Conservation (phyloP, 2,329 filamentous ascomycete species). For the Lachnellula hyalina region DNA sequence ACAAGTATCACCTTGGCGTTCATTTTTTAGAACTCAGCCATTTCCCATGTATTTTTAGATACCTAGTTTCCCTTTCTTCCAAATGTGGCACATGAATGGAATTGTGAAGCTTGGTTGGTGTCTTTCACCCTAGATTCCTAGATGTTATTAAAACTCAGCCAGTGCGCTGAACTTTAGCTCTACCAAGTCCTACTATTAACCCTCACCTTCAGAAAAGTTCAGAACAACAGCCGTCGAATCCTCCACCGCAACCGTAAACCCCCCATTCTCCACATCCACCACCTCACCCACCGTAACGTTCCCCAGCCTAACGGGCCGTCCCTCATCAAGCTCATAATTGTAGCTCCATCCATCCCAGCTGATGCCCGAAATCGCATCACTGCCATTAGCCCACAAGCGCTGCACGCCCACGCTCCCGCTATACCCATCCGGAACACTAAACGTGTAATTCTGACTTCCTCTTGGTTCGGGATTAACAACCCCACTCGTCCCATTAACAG, state of each 20-base stretch:
- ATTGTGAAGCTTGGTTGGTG: too few species aligned
- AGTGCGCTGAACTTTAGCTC: too few species aligned
- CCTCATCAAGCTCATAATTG: constrained; percentile 52
- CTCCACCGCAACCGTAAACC: constrained; percentile 34
- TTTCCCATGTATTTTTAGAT: too few species aligned
- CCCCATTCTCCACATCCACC: constrained; percentile 34
- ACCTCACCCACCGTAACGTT: constrained; percentile 52
- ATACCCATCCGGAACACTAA: constrained; percentile 31
- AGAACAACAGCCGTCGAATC: constrained; percentile 37
- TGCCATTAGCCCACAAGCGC: constrained; percentile 54
- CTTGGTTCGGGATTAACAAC: constrained; percentile 29
- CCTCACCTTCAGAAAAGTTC: constrained; percentile 7
- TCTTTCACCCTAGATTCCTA: too few species aligned
- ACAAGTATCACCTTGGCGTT: too few species aligned
- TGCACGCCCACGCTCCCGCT: constrained; percentile 35
- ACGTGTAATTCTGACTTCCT: constrained; percentile 36
- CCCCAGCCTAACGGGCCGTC: constrained; percentile 45
- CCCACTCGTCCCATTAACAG: constrained; percentile 35
- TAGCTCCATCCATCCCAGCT: constrained; percentile 59
- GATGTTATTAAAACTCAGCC: too few species aligned
- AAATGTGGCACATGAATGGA: too few species aligned
- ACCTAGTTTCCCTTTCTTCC: too few species aligned
- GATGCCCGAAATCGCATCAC: constrained; percentile 56
- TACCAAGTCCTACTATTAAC: too few species aligned
- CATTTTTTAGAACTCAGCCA: too few species aligned